Evolutionary conservation across 2,329 filamentous ascomycete species (phyloP).

Genomic region (Diaporthe destruens): DNA sequence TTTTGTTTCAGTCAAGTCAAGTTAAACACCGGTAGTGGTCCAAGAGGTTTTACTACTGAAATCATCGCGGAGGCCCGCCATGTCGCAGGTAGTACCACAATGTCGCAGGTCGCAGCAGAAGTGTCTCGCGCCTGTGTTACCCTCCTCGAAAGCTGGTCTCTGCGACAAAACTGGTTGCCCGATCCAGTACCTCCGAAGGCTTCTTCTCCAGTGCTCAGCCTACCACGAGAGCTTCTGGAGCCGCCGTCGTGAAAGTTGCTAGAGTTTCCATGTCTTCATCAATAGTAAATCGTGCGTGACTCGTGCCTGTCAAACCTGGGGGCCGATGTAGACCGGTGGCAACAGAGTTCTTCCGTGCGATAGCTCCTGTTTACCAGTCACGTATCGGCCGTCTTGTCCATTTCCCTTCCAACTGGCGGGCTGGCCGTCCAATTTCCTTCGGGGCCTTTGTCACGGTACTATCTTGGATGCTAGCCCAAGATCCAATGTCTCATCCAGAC

Average conservation of each 20-base stretch:
- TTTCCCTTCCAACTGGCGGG: not conserved
- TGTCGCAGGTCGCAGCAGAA: not conserved
- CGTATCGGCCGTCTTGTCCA: not conserved
- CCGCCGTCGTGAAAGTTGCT: too few species aligned
- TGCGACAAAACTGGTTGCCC: not conserved
- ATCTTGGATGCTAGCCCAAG: not conserved
- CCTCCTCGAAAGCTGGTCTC: not conserved
- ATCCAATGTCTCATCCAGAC: not conserved
- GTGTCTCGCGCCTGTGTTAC: not conserved
- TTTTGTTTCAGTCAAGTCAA: not conserved
- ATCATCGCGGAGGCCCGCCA: not conserved
- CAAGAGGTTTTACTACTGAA: too few species aligned
- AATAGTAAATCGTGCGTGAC: not conserved
- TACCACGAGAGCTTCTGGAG: not conserved
- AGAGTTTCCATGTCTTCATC: not conserved
- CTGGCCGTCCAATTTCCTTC: not conserved
- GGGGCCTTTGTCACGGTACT: not conserved
- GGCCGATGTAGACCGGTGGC: not conserved
- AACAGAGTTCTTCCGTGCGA: not conserved
- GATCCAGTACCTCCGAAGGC: not conserved
- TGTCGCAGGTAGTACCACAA: not conserved
- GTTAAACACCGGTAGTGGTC: too few species aligned
- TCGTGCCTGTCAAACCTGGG: not conserved
- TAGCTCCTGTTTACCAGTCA: not conserved
- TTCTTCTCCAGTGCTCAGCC: not conserved